Conservation (phyloP, 73 alveolate genomes). For the Paramecium sonneborni region DNA sequence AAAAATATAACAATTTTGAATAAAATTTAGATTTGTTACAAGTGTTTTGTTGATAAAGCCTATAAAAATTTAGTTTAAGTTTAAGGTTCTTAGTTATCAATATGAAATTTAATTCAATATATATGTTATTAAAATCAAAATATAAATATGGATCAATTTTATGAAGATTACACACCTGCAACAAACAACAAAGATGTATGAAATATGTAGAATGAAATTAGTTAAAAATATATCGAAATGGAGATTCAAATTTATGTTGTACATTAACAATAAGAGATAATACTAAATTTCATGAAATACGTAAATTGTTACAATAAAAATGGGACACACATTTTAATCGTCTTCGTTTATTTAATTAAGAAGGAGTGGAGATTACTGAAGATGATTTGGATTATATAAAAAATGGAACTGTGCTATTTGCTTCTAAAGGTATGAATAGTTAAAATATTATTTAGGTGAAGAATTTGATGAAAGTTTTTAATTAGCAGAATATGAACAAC, state of each 20-base stretch:
- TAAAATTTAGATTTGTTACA: too few relatives aligned
- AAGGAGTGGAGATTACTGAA: constrained; percentile 18
- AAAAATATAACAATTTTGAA: too few relatives aligned
- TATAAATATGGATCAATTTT: neutral
- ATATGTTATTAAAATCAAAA: neutral
- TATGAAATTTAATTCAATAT: neutral
- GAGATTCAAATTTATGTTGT: constrained; percentile 2
- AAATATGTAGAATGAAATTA: neutral
- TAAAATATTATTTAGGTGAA: constrained; percentile 46
- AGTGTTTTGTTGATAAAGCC: too few relatives aligned
- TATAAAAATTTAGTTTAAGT: neutral
- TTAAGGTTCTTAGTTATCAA: neutral
- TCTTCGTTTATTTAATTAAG: neutral
- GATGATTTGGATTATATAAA: constrained; percentile 55
- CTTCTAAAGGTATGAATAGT: constrained; percentile 40
- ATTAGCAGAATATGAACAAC: constrained; percentile 66
- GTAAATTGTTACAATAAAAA: neutral
- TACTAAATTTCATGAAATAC: neutral
- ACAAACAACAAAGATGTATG: neutral
- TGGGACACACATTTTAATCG: constrained; percentile 25
- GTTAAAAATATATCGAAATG: constrained; percentile 1
- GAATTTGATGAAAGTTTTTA: constrained; percentile 54
- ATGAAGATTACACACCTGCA: neutral
- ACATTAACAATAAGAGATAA: neutral
- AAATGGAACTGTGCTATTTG: constrained; percentile 36